Evolutionary conservation across 1,284 basidiomycete species (phyloP), one percentile per base, ranked within the genome.

Genomic region (Thelephora terrestris): DNA sequence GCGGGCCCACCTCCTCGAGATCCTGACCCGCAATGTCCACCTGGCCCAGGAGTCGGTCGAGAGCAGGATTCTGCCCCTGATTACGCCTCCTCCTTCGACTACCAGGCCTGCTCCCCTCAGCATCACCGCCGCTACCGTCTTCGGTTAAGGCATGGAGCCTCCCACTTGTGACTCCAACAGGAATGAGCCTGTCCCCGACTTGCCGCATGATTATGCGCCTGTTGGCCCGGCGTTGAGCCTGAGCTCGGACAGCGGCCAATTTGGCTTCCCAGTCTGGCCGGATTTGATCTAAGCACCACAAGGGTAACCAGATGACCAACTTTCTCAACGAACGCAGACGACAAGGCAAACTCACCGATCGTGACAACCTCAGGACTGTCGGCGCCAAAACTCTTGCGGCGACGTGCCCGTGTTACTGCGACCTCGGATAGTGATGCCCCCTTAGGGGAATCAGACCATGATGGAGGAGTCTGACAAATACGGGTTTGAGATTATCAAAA

Each of bases 131-230:
- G 34, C 56, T 48, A 27, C 61, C 68, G 24, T 71, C 77, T 53
- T 82, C 81, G 46, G 78, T 68, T 24, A 88, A 64, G 39, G 83
- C 64, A 58, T 87, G 85, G 51, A 89, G 73, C 35, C 85, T 73
- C 55, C 87, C 76, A 62, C 83, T 86, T 38, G 92, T 95, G 52
- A 97, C 90, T 23, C 95, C 95, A 32, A 99, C 89, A 20, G 95
- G 95, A 48, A 99, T 90, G 42, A 99, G 81, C 16, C 93, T 79
- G 64, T 98, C 96, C 42, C 96, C 96, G 20, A 98, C 92, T 64
- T 98, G 93, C 42, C 96, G 84, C 92, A 99, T 98, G 49, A 99
- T 89, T 61, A 99, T 96, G 34, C 96, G 78, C 56, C 95, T 77
- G 60, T 96, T 95, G 16, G 96, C 95, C 43, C 92, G 79, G 52